Evolutionary conservation across 169 alveolate genomes (phyloP), one percentile per base, ranked within the genome.

Genomic region (Eimeria zaria): DNA sequence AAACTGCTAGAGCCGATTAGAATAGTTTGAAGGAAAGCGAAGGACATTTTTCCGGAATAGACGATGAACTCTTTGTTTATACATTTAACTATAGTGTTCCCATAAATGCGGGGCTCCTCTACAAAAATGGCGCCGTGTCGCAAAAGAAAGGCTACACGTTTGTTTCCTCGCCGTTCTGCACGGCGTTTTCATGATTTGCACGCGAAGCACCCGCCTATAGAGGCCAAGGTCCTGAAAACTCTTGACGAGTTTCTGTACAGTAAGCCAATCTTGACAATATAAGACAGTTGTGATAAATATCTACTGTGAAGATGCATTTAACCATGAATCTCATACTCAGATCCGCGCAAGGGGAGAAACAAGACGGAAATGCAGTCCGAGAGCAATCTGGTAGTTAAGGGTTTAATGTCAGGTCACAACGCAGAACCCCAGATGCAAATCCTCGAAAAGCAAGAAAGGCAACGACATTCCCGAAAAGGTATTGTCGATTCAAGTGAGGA

Each of bases 401-500:
- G 30, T 67, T 67, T 67, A 30, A 2, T 2, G 76, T 1, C 0
- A 30, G 44, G 6, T 67, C 30, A 30, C 24, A 6, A 30, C 6
- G 5, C 76, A 67, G 46, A 67, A 67, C 20, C 4, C 76, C 76
- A 67, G 30, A 67, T 6, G 0, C 0, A 67, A n/a, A n/a, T 67
- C 20, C 20, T n/a, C 30, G 46, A 0, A 20, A 16, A 67, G 76
- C 84, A 36, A 12, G 84, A 58, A 39, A 74, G 20, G n/a, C 51
- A 74, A 24, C 39, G 14, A 22, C 36, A 4, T 22, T 18, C 55
- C 84, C 51, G 55, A 14, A 44, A 74, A 20, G 84, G 84, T 11
- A 74, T 74, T 74, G 84, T 74, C 36, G 84, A 14, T 74, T 74
- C 84, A 36, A 74, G 84, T 74, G 58, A 67, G 76, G 46, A 6